Conservation (phyloP, 2,329 filamentous ascomycete species). For the Phialophora tarda region DNA sequence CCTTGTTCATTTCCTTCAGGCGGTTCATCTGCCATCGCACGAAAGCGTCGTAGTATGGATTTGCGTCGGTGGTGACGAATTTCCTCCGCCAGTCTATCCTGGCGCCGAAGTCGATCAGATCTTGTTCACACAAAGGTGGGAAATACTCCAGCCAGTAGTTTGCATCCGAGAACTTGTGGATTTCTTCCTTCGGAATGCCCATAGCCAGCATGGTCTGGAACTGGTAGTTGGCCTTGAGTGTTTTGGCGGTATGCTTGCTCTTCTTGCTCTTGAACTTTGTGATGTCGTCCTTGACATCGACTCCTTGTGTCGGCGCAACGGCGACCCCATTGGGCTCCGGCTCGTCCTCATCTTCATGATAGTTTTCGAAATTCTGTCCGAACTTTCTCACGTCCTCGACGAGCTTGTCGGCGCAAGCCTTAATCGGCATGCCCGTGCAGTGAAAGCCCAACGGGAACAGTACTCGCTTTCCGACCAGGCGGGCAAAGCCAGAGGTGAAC, state of each 20-base stretch:
- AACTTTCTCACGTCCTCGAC: slow-evolving; percentile 87
- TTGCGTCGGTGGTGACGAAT: slow-evolving; percentile 93
- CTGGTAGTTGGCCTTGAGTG: slow-evolving; percentile 92
- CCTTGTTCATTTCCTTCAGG: slow-evolving; percentile 40
- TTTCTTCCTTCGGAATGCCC: slow-evolving; percentile 84
- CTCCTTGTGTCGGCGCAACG: slow-evolving; percentile 66
- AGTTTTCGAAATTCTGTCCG: slow-evolving; percentile 81
- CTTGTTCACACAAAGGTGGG: slow-evolving; percentile 76
- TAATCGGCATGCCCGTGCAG: slow-evolving; percentile 97
- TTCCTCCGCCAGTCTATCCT: slow-evolving; percentile 92
- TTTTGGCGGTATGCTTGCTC: slow-evolving; percentile 88
- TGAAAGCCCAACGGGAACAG: slow-evolving; percentile 95
- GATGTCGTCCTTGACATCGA: slow-evolving; percentile 73
- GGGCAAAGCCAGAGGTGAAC: slow-evolving; percentile 82
- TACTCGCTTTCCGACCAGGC: slow-evolving; percentile 87
- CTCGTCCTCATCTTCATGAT: slow-evolving; percentile 66
- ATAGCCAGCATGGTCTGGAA: slow-evolving; percentile 93
- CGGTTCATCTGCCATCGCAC: slow-evolving; percentile 73
- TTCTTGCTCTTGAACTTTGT: slow-evolving; percentile 94
- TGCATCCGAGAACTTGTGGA: slow-evolving; percentile 92
- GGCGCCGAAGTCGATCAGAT: slow-evolving; percentile 82
- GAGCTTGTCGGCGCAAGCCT: slow-evolving; percentile 95
- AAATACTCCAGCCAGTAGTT: slow-evolving; percentile 91
- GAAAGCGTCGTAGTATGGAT: slow-evolving; percentile 95
- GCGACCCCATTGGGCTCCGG: slow-evolving; percentile 54